Base-by-base conservation (phyloP, 257 asterid genomes). In the Nicotiana obtusifolia region DNA sequence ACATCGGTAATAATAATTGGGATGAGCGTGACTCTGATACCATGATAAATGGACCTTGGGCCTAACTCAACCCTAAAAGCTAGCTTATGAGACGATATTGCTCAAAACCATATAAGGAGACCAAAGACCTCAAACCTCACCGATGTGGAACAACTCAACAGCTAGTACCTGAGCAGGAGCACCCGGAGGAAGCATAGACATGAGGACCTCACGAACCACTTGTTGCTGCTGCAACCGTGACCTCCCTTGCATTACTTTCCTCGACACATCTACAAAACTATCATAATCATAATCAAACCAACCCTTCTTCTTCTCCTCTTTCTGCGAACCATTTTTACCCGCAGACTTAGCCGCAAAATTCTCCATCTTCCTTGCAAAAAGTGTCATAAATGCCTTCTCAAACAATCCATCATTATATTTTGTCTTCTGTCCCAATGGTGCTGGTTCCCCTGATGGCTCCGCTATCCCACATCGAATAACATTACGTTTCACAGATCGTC, bases 121-220 rank as follows among this genome's bases (percentile, higher is more conserved):
- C n/a, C n/a, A n/a, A n/a, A n/a, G n/a, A n/a, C n/a, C n/a, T n/a
- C n/a, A n/a, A n/a, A n/a, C n/a, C n/a, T n/a, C n/a, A n/a, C n/a
- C n/a, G n/a, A n/a, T n/a, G n/a, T n/a, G n/a, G n/a, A n/a, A n/a
- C n/a, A n/a, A n/a, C n/a, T n/a, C n/a, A n/a, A n/a, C n/a, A n/a
- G 33, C 10, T 6, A 57, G 44, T 86, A 93, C 99, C 86, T 95
- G 99, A 68, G 92, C 95, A 78, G 99, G 99, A 61, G 99, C 99
- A 28, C 96, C 98, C 8, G 98, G 98, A 85, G 99, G 97, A 35
- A 95, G 97, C 91, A 95, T 94, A 80, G 99, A 95, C 78, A 92
- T 88, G 44, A 95, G 96, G 49, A 95, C 98, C 84, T 94, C 92
- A 4, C 98, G 84, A 52, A 94, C 97, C 2, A 91, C 97, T 82